Conservation (phyloP, 2,329 filamentous ascomycete species). For the Ascochyta rabiei region DNA sequence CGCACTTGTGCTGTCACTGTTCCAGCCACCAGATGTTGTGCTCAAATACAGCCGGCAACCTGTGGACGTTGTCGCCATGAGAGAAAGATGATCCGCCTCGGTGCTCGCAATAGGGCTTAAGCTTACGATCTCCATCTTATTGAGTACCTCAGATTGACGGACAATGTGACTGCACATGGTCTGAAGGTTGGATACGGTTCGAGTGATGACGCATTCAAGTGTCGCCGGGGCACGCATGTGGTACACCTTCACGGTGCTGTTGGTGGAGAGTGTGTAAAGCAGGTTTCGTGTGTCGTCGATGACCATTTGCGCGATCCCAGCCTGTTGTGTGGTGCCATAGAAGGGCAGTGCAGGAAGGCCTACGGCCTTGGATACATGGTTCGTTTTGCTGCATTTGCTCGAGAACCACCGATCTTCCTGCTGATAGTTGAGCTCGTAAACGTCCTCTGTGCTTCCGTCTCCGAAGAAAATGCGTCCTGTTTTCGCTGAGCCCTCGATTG, state of each 20-base stretch:
- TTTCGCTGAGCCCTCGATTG: conserved; percentile 77
- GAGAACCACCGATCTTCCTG: conserved; percentile 98
- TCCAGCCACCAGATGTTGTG: conserved; percentile 78
- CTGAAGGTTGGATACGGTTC: conserved; percentile 60
- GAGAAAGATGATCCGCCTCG: conserved; percentile 81
- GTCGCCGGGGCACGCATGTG: conserved; percentile 71
- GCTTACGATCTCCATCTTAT: conserved; percentile 74
- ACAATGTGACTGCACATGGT: conserved; percentile 87
- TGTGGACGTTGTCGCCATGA: conserved; percentile 88
- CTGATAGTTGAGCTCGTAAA: conserved; percentile 94
- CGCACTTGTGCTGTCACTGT: conserved; percentile 66
- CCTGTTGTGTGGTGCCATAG: conserved; percentile 48
- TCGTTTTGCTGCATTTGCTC: conserved; percentile 83
- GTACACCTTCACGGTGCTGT: conserved; percentile 89
- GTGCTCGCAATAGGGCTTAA: conserved; percentile 82
- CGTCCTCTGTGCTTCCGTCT: conserved; percentile 78
- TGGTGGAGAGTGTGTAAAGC: conserved; percentile 87
- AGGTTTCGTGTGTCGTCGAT: conserved; percentile 88
- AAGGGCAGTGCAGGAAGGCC: conserved; percentile 59
- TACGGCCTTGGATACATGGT: conserved; percentile 78
- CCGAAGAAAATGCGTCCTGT: conserved; percentile 94
- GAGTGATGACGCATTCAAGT: conserved; percentile 62
- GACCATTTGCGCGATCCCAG: conserved; percentile 77
- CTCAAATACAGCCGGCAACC: conserved; percentile 93
- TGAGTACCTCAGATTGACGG: conserved; percentile 69